Evolutionary conservation across 2,329 filamentous ascomycete species (phyloP), one percentile per base, ranked within the genome.

Genomic region (Aspergillus amoenus): DNA sequence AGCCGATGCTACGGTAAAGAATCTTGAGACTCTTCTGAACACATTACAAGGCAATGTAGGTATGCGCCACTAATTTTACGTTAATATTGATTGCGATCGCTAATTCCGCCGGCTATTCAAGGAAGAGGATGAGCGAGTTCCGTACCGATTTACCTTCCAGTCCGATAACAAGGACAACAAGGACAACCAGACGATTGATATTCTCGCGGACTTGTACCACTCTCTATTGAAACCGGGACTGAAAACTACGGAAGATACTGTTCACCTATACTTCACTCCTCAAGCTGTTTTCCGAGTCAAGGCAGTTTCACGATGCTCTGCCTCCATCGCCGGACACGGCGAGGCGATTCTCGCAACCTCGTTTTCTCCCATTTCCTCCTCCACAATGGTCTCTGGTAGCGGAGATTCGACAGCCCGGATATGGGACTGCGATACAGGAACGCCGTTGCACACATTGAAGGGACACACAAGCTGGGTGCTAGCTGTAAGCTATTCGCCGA

Each of bases 281-380:
- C 93, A 99, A 74, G 91, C 93, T 21, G 89, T 97, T 0, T 97
- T 97, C 80, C 88, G 89, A 67, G 94, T 97, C 22, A 92, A 94
- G 67, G 89, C 91, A 11, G 92, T 97, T 42, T 93, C 93, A 48
- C 84, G 94, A 73, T 93, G 94, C 78, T 89, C 93, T 6, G 90
- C 93, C 59, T 87, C 87, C 53, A 95, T 97, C 63, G 87, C 89
- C 3, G 94, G 94, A 12, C 94, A 99, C 74, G 93, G 92, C 40
- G 90, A 96, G 73, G 88, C 93, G 3, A 97, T 97, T 65, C 81
- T 97, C 21, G 85, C 90, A 30, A 88, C 90, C 2, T 87, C 93
- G 40, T 97, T 97, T 74, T 94, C 90, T 0, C 93, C 93, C 0
- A 83, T 84, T 39, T 86, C 84, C 6, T 93, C 90, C 24, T 86